Evolutionary conservation across 306 rosid genomes (phyloP).

Genomic region (Glycine soja): DNA sequence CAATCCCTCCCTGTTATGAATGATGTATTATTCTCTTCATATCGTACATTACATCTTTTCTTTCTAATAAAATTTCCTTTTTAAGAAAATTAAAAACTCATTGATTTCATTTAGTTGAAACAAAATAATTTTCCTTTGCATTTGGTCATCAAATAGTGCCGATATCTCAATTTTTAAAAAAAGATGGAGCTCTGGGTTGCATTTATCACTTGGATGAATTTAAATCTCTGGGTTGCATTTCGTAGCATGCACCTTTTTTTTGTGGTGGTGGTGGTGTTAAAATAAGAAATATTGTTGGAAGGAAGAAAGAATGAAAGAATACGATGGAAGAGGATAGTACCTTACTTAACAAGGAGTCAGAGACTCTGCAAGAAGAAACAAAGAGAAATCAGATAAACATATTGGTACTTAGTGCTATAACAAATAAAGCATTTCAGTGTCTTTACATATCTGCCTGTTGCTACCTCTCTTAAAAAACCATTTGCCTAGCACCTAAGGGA

Average conservation of each 20-base stretch:
- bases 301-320: background rate
- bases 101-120: conserved; percentile 30
- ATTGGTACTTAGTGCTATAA: background rate
- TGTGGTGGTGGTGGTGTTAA: background rate
- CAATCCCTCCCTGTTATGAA: conserved; percentile 22
- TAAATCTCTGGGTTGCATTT: conserved; percentile 9
- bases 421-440: background rate
- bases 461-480: background rate
- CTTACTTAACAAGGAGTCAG: background rate
- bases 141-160: background rate
- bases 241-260: background rate
- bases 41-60: conserved; percentile 1
- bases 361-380: background rate
- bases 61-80: conserved; percentile 9
- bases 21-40: conserved; percentile 3
- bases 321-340: background rate
- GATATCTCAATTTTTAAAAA: background rate
- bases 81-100: background rate
- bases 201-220: background rate
- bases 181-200: too few species aligned
- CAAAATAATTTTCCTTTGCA: conserved; percentile 14
- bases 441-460: background rate
- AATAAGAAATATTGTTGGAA: background rate
- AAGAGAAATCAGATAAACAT: background rate
- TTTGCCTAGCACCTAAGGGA: background rate